Evolutionary conservation across 108 stramenopile genomes (phyloP), one percentile per base, ranked within the genome.

Genomic region (Cyclotella cryptica): DNA sequence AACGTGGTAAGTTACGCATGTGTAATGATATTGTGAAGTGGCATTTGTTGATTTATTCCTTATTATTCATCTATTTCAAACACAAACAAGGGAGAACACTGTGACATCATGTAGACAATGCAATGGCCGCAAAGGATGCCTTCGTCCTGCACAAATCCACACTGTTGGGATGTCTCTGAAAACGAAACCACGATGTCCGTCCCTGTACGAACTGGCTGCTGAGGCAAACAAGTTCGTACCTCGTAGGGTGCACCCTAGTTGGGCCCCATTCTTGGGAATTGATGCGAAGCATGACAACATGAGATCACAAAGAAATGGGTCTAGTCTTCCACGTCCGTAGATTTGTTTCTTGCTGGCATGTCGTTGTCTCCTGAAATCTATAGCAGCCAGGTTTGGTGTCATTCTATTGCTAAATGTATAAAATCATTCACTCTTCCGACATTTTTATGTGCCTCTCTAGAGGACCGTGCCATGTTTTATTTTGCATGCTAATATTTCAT

Each of bases 51-150:
- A 26, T 24, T 2, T 22, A n/a, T 24, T 22, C 24, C 55, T 22
- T 22, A 39, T 61, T 61, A 11, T 39, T 30, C 35, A 13, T n/a
- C 35, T 3, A 13, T 13, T 61, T 39, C 35, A n/a, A 35, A 13
- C 11, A 29, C 4, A 1, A 29, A 10, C 35, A 42, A 86, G 88
- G 90, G 88, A 90, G 43, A 96, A 96, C 69, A 88, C 90, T 14
- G 94, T 92, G 9, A 92, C 92, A 3, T 85, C 88, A 47, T 96
- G 94, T 72, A 72, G 30, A 41, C 77, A 85, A 28, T 96, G 94
- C 79, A 96, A 96, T 75, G 90, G 92, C 8, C 75, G 84, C 14
- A 96, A 96, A 77, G 92, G 92, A 10, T 89, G 82, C 11, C 67
- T 87, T 21, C 84, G 79, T 0, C 75, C 90, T 1, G 40, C 69